Conservation (phyloP, 164 flowering plant species). For the Nelumbo lutea region DNA sequence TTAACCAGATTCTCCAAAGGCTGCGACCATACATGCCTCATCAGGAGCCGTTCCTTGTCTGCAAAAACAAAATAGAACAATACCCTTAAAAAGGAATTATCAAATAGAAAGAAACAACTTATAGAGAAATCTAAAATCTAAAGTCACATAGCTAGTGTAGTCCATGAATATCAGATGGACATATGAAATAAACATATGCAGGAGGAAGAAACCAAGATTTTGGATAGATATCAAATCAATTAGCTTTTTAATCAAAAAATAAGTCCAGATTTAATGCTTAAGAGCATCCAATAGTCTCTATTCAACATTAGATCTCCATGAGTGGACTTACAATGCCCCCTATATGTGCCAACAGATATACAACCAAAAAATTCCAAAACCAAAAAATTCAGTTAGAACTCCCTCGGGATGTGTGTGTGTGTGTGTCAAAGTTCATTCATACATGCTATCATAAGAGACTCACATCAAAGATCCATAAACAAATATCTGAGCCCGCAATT, state of each 20-base stretch:
- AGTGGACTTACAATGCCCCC: neutral
- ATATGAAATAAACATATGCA: neutral
- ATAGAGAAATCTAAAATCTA: neutral
- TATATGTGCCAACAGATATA: neutral
- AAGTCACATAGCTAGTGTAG: neutral
- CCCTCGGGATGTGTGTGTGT: no score
- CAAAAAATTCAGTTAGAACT: neutral
- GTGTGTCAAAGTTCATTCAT: no score
- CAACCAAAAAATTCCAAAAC: neutral
- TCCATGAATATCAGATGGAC: neutral
- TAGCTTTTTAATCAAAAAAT: neutral
- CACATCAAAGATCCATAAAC: constrained; percentile 98
- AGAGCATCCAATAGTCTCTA: neutral
- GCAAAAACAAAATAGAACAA: constrained; percentile 21
- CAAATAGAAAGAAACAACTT: neutral
- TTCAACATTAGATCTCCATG: neutral
- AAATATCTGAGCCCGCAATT: constrained; percentile 97
- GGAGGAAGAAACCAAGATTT: neutral
- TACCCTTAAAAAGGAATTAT: neutral
- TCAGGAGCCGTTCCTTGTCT: constrained; percentile 90
- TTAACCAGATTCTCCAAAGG: constrained; percentile 82
- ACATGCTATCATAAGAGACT: constrained; percentile 21
- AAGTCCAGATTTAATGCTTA: neutral
- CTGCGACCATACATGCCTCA: constrained; percentile 85
- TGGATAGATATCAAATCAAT: neutral